These are phyloP conservation scores for Lodderomyces elongisporus DNA, from an alignment of 1,139 yeast species.

Conservation along the genomic window DNA sequence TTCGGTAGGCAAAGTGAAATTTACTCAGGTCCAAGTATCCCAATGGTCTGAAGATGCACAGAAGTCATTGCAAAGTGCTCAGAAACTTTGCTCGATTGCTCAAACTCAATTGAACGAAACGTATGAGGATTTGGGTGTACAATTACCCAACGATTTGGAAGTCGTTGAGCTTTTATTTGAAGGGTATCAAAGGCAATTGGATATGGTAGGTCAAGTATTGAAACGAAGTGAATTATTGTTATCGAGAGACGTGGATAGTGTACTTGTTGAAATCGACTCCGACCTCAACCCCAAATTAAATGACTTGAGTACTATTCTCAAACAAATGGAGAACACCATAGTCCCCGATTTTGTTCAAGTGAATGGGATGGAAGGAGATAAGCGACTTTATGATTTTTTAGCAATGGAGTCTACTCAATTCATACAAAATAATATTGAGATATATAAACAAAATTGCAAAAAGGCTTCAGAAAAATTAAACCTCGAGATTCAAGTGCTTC, in stretches of 20 bases:
- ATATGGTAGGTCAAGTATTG: constrained; percentile 8
- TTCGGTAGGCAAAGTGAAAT: constrained; percentile 1
- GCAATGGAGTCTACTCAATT: constrained; percentile 29
- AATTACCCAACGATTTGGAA: constrained; percentile 22
- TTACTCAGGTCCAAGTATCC: constrained; percentile 8
- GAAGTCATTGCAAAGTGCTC: constrained; percentile 26
- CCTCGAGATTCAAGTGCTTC: constrained; percentile 15
- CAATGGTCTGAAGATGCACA: constrained; percentile 31
- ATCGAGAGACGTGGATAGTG: constrained; percentile 4
- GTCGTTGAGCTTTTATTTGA: constrained; percentile 20
- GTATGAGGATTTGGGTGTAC: constrained; percentile 17
- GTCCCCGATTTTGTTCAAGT: constrained; percentile 28
- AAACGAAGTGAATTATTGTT: constrained; percentile 3
- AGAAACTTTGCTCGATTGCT: constrained; percentile 29
- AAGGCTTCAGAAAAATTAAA: constrained; percentile 21
- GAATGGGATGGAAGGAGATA: not conserved
- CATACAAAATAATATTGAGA: constrained; percentile 23
- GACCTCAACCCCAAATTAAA: constrained; percentile 19
- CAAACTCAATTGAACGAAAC: constrained; percentile 26
- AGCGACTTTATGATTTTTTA: constrained; percentile 26
- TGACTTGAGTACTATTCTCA: constrained; percentile 24
- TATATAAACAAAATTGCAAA: constrained; percentile 24
- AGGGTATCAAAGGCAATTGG: constrained; percentile 15
- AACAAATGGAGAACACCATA: constrained; percentile 19
- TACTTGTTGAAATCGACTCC: constrained; percentile 7